These are phyloP conservation scores for Globisporangium camurandrum DNA, from an alignment of 352 stramenopile genomes.

Conservation along the genomic window DNA sequence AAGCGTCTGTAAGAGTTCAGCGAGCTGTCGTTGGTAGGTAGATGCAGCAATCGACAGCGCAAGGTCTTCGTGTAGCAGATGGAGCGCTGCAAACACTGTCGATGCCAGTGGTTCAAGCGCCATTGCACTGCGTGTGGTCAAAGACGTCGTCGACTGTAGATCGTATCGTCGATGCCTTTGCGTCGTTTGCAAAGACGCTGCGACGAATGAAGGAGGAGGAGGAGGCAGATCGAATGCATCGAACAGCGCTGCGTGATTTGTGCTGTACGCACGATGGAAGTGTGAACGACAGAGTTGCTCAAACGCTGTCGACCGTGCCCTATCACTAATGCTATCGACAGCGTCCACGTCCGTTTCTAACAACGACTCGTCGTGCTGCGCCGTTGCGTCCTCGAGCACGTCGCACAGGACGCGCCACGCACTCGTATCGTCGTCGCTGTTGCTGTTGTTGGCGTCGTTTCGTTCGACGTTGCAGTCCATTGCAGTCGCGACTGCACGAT, in stretches of 20 bases:
- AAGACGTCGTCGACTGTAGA: background rate
- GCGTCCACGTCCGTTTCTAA: too few relatives aligned
- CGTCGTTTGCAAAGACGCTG: too few relatives aligned
- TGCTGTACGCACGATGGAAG: conserved; percentile 38
- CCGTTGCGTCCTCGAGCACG: background rate
- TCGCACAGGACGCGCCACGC: conserved; percentile 9
- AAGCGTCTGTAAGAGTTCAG: conserved; percentile 26
- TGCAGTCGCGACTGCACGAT: background rate
- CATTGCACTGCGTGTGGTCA: background rate
- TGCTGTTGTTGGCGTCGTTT: background rate
- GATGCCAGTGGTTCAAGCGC: background rate
- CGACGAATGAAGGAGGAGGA: background rate
- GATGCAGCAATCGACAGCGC: conserved; percentile 38
- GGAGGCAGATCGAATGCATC: conserved; percentile 22
- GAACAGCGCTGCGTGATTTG: conserved; percentile 35
- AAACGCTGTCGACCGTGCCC: conserved; percentile 23
- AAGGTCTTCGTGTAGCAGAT: conserved; percentile 66
- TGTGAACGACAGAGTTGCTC: conserved; percentile 29
- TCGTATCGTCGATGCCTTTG: too few relatives aligned
- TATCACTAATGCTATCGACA: conserved; percentile 1
- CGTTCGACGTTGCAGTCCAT: background rate
- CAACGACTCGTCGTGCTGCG: too few relatives aligned
- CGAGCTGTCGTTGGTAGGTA: conserved; percentile 26
- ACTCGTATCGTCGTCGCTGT: background rate
- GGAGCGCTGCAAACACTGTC: conserved; percentile 40